Conservation (phyloP, 192 early-diverging fungal genomes). For the Cladochytrium replicatum region DNA sequence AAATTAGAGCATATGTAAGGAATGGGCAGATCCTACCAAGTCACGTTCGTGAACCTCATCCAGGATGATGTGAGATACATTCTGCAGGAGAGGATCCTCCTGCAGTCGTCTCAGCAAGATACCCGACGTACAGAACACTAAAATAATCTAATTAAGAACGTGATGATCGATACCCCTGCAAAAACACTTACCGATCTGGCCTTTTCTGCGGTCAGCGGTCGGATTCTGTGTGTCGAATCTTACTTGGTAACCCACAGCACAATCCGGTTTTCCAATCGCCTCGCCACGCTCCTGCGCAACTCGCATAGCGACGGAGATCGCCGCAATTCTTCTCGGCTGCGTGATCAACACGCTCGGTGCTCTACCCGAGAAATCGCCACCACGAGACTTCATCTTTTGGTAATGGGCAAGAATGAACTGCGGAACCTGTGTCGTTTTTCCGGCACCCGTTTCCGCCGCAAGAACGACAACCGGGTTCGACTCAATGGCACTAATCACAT, state of each 20-base stretch:
- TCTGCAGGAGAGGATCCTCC: constrained; percentile 46
- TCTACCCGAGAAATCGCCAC: constrained; percentile 40
- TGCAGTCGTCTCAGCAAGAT: constrained; percentile 62
- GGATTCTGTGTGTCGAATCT: constrained; percentile 33
- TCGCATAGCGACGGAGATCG: constrained; percentile 52
- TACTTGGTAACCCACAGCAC: constrained; percentile 41
- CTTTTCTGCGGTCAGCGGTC: constrained; percentile 29
- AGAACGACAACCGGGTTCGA: constrained; percentile 31
- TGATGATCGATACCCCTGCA: too few relatives aligned
- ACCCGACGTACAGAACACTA: constrained; percentile 59
- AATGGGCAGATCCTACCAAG: too few relatives aligned
- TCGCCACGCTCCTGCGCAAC: constrained; percentile 54
- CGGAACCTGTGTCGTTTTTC: constrained; percentile 68
- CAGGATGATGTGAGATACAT: constrained; percentile 60
- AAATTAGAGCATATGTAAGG: constrained; percentile 10
- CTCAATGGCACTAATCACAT: constrained; percentile 38
- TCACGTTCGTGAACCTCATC: constrained; percentile 79
- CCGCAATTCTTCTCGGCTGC: constrained; percentile 79
- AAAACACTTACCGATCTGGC: constrained; percentile 28
- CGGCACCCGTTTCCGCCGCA: constrained; percentile 35
- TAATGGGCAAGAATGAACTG: constrained; percentile 65
- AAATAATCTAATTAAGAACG: constrained; percentile 27
- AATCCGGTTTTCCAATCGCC: constrained; percentile 24
- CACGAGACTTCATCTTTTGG: constrained; percentile 25
- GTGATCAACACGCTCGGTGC: constrained; percentile 66